Percentiles rank a stretch among this genome's conserved stretches.
Conservation (phyloP, 768 basidiomycete species). For the Xerocomus brunneocitrinus region DNA sequence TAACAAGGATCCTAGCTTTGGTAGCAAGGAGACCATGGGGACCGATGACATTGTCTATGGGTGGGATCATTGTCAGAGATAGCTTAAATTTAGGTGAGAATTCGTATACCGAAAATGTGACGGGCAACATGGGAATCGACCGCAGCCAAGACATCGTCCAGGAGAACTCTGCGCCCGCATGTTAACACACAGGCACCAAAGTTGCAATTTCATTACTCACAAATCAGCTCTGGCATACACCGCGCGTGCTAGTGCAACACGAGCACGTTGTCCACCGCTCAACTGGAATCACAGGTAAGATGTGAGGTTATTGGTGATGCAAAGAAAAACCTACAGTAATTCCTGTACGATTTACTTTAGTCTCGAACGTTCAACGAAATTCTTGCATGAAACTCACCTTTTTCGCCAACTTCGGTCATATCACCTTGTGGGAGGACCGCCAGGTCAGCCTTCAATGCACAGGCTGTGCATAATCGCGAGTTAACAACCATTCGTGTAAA, state of each 20-base stretch:
- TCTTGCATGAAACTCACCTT: conserved; percentile 42
- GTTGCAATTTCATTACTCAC: conserved; percentile 34
- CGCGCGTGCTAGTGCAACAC: conserved; percentile 79
- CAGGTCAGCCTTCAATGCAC: conserved; percentile 80
- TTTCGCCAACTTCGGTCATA: conserved; percentile 81
- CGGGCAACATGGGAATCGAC: conserved; percentile 35
- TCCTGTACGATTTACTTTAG: conserved; percentile 25
- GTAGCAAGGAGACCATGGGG: too few species aligned
- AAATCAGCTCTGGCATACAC: conserved; percentile 91
- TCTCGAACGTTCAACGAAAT: neutral
- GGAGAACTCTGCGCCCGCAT: conserved; percentile 47
- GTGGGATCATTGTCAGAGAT: too few species aligned
- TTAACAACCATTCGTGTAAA: neutral
- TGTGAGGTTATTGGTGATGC: neutral
- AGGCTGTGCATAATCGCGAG: conserved; percentile 43
- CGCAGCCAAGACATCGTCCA: conserved; percentile 88
- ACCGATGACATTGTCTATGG: too few species aligned
- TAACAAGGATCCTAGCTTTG: too few species aligned
- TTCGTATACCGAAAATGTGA: too few species aligned
- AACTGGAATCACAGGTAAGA: conserved; percentile 38
- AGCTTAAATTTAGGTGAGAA: too few species aligned
- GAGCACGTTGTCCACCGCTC: conserved; percentile 81
- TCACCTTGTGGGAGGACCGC: conserved; percentile 78
- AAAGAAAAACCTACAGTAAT: conserved; percentile 47
- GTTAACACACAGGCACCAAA: neutral